Conservation (phyloP, 768 basidiomycete species). For the Lentinula lateritia region DNA sequence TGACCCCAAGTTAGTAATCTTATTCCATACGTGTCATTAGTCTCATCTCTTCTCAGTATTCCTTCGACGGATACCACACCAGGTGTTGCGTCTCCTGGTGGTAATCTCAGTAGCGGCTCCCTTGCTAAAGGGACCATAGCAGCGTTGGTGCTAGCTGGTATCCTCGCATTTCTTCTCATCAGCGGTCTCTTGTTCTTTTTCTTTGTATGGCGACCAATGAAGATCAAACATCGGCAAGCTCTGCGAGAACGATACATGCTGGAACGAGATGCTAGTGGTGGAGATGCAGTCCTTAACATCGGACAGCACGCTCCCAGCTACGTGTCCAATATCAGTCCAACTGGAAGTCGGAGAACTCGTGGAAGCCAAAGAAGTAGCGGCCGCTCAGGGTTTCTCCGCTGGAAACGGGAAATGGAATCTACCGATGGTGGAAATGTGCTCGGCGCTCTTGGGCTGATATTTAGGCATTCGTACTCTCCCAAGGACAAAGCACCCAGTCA, state of each 20-base stretch:
- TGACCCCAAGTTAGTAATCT: slow-evolving; percentile 24
- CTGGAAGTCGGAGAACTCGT: slow-evolving; percentile 2
- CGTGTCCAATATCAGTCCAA: not conserved
- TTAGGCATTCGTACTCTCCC: slow-evolving; percentile 32
- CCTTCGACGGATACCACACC: slow-evolving; percentile 11
- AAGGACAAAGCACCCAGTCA: slow-evolving; percentile 16
- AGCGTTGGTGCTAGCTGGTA: slow-evolving; percentile 53
- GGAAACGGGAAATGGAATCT: slow-evolving; percentile 38
- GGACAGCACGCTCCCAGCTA: slow-evolving; percentile 4
- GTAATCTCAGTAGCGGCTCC: slow-evolving; percentile 1
- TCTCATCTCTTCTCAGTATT: slow-evolving; percentile 2
- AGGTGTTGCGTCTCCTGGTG: slow-evolving; percentile 9
- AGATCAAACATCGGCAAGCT: slow-evolving; percentile 19
- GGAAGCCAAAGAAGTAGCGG: slow-evolving; percentile 17
- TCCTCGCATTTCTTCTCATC: slow-evolving; percentile 44
- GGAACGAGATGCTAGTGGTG: slow-evolving; percentile 11
- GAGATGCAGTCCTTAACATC: slow-evolving; percentile 16
- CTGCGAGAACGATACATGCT: slow-evolving; percentile 4
- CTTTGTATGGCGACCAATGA: slow-evolving; percentile 43
- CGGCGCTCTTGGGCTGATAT: slow-evolving; percentile 29
- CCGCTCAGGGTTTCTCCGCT: slow-evolving; percentile 34
- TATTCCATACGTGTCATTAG: not conserved
- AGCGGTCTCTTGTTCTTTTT: slow-evolving; percentile 36
- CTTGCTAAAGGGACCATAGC: slow-evolving; percentile 57
- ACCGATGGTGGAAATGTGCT: slow-evolving; percentile 23